phyloP scores from a whole-genome alignment of 352 stramenopile genomes.

The Phytophthora macrochlamydospora region DNA sequence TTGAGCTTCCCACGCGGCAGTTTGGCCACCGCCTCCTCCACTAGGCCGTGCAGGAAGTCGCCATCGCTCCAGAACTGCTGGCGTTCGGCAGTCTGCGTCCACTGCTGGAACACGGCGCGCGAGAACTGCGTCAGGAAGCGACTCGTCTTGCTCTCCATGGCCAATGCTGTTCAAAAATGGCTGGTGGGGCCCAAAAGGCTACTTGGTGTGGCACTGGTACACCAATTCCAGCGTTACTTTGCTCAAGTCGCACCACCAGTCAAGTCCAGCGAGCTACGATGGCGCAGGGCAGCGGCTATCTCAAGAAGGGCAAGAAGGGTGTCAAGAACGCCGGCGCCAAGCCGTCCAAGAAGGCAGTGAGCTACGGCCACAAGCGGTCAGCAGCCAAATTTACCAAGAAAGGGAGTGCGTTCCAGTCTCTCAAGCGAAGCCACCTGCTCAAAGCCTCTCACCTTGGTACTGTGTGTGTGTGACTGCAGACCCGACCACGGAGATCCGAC shows the following conservation, averaged over 20 bases:
- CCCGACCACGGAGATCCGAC: slow-evolving; percentile 82
- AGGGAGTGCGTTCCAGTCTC: slow-evolving; percentile 65
- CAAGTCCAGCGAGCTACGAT: slow-evolving; percentile 28
- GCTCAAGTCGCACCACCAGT: neutral
- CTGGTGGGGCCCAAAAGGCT: neutral
- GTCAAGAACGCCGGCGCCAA: slow-evolving; percentile 78
- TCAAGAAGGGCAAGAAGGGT: slow-evolving; percentile 79
- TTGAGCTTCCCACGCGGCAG: slow-evolving; percentile 57
- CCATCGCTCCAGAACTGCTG: slow-evolving; percentile 61
- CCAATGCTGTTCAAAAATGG: slow-evolving; percentile 6
- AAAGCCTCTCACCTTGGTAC: too few relatives aligned
- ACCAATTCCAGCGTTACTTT: too few relatives aligned
- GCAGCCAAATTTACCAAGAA: slow-evolving; percentile 89
- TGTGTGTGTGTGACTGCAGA: slow-evolving; percentile 36
- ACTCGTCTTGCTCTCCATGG: slow-evolving; percentile 50
- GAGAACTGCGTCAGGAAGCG: slow-evolving; percentile 68
- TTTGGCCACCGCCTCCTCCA: slow-evolving; percentile 71
- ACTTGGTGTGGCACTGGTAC: too few relatives aligned
- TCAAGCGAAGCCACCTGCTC: too few relatives aligned
- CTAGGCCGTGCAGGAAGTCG: slow-evolving; percentile 36
- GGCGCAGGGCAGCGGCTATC: slow-evolving; percentile 81
- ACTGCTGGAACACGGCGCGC: slow-evolving; percentile 61
- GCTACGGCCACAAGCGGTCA: slow-evolving; percentile 83
- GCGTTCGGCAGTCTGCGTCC: slow-evolving; percentile 37
- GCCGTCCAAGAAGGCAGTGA: slow-evolving; percentile 69